Evolutionary conservation across 2,329 filamentous ascomycete species (phyloP).

Genomic region (Talaromyces piceae): DNA sequence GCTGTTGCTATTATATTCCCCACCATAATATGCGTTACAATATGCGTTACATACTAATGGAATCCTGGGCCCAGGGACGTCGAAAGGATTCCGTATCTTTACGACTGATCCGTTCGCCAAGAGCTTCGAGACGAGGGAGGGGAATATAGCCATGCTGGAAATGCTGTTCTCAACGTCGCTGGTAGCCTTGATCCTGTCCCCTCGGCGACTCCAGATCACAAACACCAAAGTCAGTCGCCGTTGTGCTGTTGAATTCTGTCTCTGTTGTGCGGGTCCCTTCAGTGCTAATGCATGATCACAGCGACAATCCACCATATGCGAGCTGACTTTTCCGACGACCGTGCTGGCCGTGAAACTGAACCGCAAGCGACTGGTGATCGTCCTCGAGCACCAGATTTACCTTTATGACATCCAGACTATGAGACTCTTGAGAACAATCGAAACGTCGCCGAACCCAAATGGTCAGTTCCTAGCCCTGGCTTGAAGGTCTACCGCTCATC

Average conservation of each 20-base stretch:
- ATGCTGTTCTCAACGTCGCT: conserved; percentile 98
- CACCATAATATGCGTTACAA: too few relatives aligned
- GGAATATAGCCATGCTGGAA: conserved; percentile 91
- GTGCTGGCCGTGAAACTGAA: conserved; percentile 91
- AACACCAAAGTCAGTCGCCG: conserved; percentile 74
- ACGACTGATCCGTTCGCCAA: conserved; percentile 94
- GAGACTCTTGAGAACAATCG: conserved; percentile 85
- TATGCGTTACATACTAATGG: conserved; percentile 1
- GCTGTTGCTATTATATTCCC: not conserved
- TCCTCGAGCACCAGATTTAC: conserved; percentile 94
- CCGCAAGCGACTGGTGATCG: conserved; percentile 84
- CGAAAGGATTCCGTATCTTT: conserved; percentile 91
- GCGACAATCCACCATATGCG: conserved; percentile 83
- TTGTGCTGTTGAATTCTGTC: conserved; percentile 11
- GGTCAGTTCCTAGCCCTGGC: conserved; percentile 35
- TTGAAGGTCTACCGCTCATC: conserved; percentile 12
- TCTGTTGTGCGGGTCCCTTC: not conserved
- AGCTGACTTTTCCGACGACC: conserved; percentile 95
- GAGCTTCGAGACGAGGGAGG: conserved; percentile 88
- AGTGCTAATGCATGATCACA: conserved; percentile 22
- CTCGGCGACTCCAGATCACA: conserved; percentile 85
- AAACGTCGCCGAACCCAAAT: conserved; percentile 85
- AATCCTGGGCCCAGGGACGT: conserved; percentile 58
- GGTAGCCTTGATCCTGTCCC: conserved; percentile 86
- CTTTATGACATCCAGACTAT: conserved; percentile 99